These are phyloP conservation scores for Penicillium bovifimosum DNA, from an alignment of 495 filamentous ascomycete species.

Conservation along the genomic window DNA sequence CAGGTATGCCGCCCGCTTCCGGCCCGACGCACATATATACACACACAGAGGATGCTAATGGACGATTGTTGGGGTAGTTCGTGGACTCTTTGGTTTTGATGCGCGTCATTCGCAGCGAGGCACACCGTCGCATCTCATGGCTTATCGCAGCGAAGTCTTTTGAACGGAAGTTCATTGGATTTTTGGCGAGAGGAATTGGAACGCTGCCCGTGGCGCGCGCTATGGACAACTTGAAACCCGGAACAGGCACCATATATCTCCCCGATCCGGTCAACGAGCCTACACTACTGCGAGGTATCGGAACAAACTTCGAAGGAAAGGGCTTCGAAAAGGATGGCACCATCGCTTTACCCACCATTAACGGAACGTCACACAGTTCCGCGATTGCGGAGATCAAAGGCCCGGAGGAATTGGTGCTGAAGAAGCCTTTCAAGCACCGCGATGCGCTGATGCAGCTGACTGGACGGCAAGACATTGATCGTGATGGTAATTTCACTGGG, in stretches of 20 bases:
- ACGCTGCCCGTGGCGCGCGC: conserved; percentile 85
- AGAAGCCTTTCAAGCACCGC: conserved; percentile 74
- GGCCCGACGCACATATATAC: not conserved
- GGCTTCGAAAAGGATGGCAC: conserved; percentile 74
- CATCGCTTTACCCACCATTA: conserved; percentile 77
- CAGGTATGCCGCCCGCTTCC: conserved; percentile 54
- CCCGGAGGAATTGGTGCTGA: conserved; percentile 75
- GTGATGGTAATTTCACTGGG: conserved; percentile 50
- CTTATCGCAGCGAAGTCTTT: conserved; percentile 95
- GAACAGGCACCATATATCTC: conserved; percentile 78
- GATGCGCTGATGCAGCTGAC: conserved; percentile 72
- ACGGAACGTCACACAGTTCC: conserved; percentile 68
- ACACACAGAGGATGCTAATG: conserved; percentile 5
- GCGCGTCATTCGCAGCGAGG: conserved; percentile 78
- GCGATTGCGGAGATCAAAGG: conserved; percentile 76
- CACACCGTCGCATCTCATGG: conserved; percentile 80
- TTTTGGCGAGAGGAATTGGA: conserved; percentile 70
- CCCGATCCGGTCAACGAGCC: conserved; percentile 81
- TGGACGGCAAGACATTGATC: conserved; percentile 60
- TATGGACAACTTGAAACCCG: conserved; percentile 80
- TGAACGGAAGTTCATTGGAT: conserved; percentile 78
- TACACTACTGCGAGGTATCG: conserved; percentile 74
- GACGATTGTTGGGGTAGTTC: conserved; percentile 51
- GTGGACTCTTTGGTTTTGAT: conserved; percentile 93
- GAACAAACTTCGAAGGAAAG: conserved; percentile 75